Evolutionary conservation across 768 basidiomycete species (phyloP), one percentile per base, ranked within the genome.

Genomic region (Mycena latifolia): DNA sequence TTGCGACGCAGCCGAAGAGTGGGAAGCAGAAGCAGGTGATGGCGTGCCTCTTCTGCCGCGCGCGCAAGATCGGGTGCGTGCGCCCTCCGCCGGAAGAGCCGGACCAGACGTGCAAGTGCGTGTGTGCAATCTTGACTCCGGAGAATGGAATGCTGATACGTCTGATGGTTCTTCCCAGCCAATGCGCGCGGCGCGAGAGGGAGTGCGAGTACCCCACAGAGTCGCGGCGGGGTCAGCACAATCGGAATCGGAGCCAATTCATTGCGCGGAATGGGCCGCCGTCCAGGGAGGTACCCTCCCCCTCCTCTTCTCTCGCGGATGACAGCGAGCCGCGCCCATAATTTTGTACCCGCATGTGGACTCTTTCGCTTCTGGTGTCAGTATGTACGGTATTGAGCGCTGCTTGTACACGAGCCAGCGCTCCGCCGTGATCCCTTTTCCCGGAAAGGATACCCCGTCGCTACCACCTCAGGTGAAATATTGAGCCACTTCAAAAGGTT

Each of bases 81-180:
- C 66, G 60, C 9, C 60, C 66, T 6, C 22, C 54, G 15, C 60
- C 56, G 39, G 61, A 37, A 33, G 66, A 33, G 18, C 55, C 60
- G 18, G 61, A 62, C 43, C 60, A 67, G 35, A 67, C 66, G n/a
- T 67, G 66, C 66, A 67, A 67, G 66, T 62, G n/a, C 29, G 66
- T 62, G 28, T 15, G 3, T 50, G 9, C 17, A 15, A 50, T 35
- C 14, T 27, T n/a, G n/a, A n/a, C n/a, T 48, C 25, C 2, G 3
- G 10, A 5, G 10, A n/a, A 48, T 14, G 12, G 47, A 27, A 48
- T 48, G 15, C 47, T 48, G 5, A 50, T 47, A 29, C n/a, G 11
- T 52, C 15, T 60, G 14, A 20, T 27, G 27, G 20, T 11, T n/a
- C 3, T 39, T 27, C 43, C 3, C 43, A 64, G 63, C 43, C 63